Evolutionary conservation across 768 basidiomycete species (phyloP), one percentile per base, ranked within the genome.

Genomic region (Pleurotus ostreatus): DNA sequence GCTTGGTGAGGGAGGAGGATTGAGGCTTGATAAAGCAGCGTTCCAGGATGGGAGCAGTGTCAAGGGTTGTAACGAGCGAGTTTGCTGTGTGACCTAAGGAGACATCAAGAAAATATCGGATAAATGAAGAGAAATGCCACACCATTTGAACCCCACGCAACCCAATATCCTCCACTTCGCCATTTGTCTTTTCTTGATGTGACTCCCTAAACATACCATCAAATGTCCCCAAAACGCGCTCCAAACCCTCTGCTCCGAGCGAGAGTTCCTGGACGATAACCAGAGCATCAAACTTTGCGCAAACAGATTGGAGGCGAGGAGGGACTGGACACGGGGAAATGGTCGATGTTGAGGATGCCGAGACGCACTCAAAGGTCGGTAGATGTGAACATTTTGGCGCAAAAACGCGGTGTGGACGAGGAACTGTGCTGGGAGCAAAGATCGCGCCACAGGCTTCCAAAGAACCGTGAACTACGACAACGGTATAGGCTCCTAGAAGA

Each of bases 361-460:
- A 40, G 15, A 59, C 15, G 51, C 64, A 68, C 49, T 68, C 66
- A 18, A 73, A 80, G 58, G 69, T 65, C 0, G 92, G 90, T 4
- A 94, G 65, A 0, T 92, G 90, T n/a, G 90, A 83, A 0, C 86
- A 90, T 2, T 82, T 77, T 0, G 94, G 92, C 0, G 92, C 88
- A 64, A 84, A 95, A 23, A 95, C 73, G 11, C 69, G 70, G 60
- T 92, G 75, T 2, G 55, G 63, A 1, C 61, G 45, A 34, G 30
- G 30, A 34, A 34, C 9, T 0, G 9, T 34, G 1, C 81, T 81
- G 5, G 82, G 62, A 0, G 57, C 47, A 6, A 89, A 64, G 1
- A 69, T 71, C 9, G 80, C 75, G 2, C 89, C 89, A n/a, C 77
- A 74, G 0, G 93, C 47, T 2, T 74, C 70, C 51, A 94, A 59